A percentile compares a stretch with the other conserved stretches of the same genome.
phyloP scores from a whole-genome alignment of 208 protist species.

The Naegleria fowleri region DNA sequence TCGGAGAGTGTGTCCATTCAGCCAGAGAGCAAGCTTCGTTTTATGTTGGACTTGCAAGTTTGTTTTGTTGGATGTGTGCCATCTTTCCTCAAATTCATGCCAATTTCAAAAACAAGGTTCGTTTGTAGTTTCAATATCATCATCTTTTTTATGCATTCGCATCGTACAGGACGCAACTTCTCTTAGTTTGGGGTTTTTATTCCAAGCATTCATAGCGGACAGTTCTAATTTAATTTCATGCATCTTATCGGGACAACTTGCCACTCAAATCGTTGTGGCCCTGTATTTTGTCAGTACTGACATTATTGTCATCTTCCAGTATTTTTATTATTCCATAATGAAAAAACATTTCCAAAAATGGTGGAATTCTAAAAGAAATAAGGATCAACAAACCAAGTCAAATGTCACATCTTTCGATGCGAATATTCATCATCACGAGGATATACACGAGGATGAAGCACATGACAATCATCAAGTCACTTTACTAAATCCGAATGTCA shows the following conservation, averaged over 20 bases:
- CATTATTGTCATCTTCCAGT: neutral
- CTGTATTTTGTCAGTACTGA: neutral
- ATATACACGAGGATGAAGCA: no score
- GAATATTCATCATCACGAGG: no score
- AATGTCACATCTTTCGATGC: no score
- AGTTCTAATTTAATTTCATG: neutral
- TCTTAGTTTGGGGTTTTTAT: neutral
- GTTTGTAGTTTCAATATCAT: no score
- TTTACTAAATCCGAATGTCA: no score
- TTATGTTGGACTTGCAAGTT: neutral
- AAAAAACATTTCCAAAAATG: no score
- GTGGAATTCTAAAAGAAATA: no score
- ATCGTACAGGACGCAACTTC: neutral
- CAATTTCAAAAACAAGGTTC: neutral
- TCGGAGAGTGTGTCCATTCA: neutral
- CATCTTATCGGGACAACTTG: neutral
- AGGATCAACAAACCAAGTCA: no score
- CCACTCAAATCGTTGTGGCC: neutral
- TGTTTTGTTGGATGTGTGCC: conserved; percentile 4
- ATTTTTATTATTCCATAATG: neutral
- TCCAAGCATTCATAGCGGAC: neutral
- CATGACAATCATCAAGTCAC: no score
- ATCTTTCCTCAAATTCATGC: neutral
- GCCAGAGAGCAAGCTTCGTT: conserved; percentile 17
- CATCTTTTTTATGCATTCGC: no score